Conservation (phyloP, 495 filamentous ascomycete genomes). For the Astrocystis sublimbata region DNA sequence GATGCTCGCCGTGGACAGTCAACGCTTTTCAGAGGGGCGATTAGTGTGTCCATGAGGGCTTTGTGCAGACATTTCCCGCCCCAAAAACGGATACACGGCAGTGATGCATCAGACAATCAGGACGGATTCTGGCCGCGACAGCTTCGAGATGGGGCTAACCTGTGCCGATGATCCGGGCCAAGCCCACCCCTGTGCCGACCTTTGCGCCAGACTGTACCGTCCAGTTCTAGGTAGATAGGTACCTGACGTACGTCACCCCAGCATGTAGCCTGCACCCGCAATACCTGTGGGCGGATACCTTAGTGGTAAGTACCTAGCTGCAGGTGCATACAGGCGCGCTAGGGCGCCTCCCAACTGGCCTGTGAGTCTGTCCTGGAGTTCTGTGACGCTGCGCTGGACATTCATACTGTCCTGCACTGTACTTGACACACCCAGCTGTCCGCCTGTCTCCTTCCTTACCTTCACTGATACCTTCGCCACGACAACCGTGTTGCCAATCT, state of each 20-base stretch:
- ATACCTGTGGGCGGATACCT: background rate
- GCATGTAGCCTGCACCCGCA: too few relatives aligned
- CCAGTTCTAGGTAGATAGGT: background rate
- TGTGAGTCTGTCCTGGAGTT: too few relatives aligned
- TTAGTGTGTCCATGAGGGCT: constrained; percentile 21
- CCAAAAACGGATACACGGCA: constrained; percentile 22
- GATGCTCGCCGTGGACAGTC: constrained; percentile 7
- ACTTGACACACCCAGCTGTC: too few relatives aligned
- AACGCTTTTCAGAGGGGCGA: constrained; percentile 17
- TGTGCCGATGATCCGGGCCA: constrained; percentile 23
- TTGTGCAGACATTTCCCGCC: constrained; percentile 21
- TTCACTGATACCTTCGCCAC: too few relatives aligned
- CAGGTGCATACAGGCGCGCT: background rate
- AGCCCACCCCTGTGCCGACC: constrained; percentile 12
- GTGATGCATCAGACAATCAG: constrained; percentile 18
- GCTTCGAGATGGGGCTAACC: constrained; percentile 13
- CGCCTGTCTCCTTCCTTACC: too few relatives aligned
- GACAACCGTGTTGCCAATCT: too few relatives aligned
- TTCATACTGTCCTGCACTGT: background rate
- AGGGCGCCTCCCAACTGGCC: too few relatives aligned
- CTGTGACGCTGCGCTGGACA: too few relatives aligned
- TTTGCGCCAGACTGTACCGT: too few relatives aligned
- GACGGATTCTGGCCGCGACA: constrained; percentile 21
- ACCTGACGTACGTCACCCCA: too few relatives aligned
- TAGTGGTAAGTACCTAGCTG: background rate